Conservation (phyloP, 306 rosid species). For the Fragaria vesca region DNA sequence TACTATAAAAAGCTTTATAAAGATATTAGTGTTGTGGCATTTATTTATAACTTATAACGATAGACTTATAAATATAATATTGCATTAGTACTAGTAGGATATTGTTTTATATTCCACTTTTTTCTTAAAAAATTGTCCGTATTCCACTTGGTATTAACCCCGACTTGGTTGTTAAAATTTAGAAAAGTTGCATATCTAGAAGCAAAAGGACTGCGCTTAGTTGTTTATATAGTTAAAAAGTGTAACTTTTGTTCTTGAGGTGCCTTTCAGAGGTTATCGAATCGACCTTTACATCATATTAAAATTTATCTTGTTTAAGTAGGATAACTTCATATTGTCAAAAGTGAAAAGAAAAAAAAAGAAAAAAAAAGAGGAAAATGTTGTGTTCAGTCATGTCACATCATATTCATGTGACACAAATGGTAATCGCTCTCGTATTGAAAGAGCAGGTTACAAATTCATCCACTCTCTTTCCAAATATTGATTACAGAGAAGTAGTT, state of each 20-base stretch:
- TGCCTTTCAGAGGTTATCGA: not conserved
- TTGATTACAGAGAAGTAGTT: not conserved
- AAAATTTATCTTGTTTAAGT: not conserved
- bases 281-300: conserved; percentile 1
- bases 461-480: not conserved
- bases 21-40: too few relatives aligned
- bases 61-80: not conserved
- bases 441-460: not conserved
- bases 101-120: not conserved
- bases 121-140: not conserved
- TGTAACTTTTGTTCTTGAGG: not conserved
- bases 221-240: not conserved
- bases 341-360: too few relatives aligned
- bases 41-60: not conserved
- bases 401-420: not conserved
- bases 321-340: not conserved
- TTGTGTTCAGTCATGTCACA: not conserved
- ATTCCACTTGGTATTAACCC: not conserved
- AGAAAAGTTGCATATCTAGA: not conserved
- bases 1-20: not conserved
- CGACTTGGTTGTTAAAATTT: not conserved
- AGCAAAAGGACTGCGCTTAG: not conserved
- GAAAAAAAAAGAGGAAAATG: too few relatives aligned
- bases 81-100: not conserved
- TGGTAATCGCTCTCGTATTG: not conserved